A percentile compares a stretch with the other conserved stretches of the same genome.
Conservation (phyloP, 768 basidiomycete genomes). For the Boletellus emodensis region DNA sequence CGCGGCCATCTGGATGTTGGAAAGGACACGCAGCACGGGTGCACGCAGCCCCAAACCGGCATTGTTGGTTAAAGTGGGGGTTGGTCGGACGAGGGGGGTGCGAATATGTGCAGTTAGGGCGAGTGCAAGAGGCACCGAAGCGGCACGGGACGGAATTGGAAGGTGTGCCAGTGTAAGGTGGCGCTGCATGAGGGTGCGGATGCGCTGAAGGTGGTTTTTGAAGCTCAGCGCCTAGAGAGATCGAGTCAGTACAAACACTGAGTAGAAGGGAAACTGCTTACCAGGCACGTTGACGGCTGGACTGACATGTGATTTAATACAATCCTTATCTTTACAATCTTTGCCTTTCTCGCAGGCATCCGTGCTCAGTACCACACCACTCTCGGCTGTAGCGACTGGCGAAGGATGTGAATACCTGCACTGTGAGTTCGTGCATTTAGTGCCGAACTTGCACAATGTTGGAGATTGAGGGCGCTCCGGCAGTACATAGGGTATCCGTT, state of each 20-base stretch:
- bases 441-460: constrained; percentile 88
- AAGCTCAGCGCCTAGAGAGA: constrained; percentile 24
- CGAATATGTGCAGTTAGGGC: constrained; percentile 61
- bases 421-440: constrained; percentile 85
- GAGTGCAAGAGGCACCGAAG: constrained; percentile 69
- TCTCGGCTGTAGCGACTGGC: constrained; percentile 94
- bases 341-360: constrained; percentile 89
- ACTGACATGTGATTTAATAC: constrained; percentile 86
- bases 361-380: constrained; percentile 90
- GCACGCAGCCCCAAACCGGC: constrained; percentile 82
- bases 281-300: constrained; percentile 72
- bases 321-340: constrained; percentile 91
- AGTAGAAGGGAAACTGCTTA: constrained; percentile 22
- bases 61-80: constrained; percentile 48
- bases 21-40: constrained; percentile 85
- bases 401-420: constrained; percentile 95
- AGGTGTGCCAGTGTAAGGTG: constrained; percentile 26
- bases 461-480: constrained; percentile 85
- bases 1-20: constrained; percentile 86
- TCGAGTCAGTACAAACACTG: constrained; percentile 13
- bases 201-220: constrained; percentile 39
- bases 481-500: constrained; percentile 47
- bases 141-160: constrained; percentile 48
- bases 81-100: constrained; percentile 50
- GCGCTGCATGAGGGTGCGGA: constrained; percentile 28